A percentile compares a stretch with the other conserved stretches of the same genome.
Conservation (phyloP, 805 yeast genomes). For the Starmerella cellae region DNA sequence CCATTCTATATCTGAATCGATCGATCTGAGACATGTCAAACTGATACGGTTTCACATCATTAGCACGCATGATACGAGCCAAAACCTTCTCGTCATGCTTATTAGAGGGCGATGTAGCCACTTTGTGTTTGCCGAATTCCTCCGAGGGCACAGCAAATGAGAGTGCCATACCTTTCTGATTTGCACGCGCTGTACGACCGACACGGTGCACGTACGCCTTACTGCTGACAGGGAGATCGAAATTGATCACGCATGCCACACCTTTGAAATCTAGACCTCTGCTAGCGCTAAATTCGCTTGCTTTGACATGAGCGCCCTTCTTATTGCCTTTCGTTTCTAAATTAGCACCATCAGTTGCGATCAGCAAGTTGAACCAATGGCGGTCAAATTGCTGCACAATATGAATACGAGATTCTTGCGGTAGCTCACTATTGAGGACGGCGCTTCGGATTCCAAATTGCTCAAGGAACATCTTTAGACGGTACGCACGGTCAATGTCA, state of each 20-base stretch:
- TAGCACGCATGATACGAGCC: constrained; percentile 61
- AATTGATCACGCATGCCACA: constrained; percentile 91
- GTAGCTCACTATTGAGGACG: constrained; percentile 82
- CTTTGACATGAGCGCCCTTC: constrained; percentile 6
- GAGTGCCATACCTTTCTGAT: constrained; percentile 85
- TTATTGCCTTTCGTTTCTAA: constrained; percentile 26
- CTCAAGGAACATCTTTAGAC: constrained; percentile 77
- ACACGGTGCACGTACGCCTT: constrained; percentile 84
- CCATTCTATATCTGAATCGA: constrained; percentile 90
- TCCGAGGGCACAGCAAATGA: constrained; percentile 78
- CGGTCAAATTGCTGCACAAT: constrained; percentile 92
- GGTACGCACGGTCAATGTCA: constrained; percentile 87
- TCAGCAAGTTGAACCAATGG: constrained; percentile 69
- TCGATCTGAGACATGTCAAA: constrained; percentile 88
- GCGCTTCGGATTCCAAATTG: constrained; percentile 88
- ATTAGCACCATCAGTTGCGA: constrained; percentile 86
- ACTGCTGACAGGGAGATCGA: constrained; percentile 83
- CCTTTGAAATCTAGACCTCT: constrained; percentile 94
- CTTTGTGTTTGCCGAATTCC: constrained; percentile 79
- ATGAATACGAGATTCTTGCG: constrained; percentile 82
- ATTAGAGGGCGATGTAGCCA: constrained; percentile 56
- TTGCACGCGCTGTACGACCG: constrained; percentile 97
- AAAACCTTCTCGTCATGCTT: constrained; percentile 79
- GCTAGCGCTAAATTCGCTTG: constrained; percentile 73
- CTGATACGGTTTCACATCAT: constrained; percentile 66